Evolutionary conservation across 192 early-diverging fungal genomes (phyloP).

Genomic region (Blastocladiella britannica): DNA sequence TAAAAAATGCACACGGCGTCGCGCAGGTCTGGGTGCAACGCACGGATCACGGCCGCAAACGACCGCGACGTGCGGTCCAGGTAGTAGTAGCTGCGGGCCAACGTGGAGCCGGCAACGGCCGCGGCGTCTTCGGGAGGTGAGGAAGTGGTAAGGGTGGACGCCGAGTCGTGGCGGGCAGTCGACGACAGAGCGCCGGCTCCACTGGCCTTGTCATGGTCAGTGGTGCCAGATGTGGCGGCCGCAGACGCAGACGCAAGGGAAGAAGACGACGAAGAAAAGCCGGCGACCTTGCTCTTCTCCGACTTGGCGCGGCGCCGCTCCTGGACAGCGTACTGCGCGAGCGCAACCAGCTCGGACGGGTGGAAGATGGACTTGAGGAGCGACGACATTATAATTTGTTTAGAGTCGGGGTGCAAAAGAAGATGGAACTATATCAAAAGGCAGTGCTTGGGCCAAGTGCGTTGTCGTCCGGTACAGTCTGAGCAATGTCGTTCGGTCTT

Average conservation of each 20-base stretch:
- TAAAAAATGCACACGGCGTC: constrained; percentile 89
- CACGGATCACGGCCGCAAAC: constrained; percentile 87
- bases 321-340: constrained; percentile 25
- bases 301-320: constrained; percentile 6
- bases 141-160: too few species aligned
- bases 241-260: too few species aligned
- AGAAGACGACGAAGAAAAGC: too few species aligned
- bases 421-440: too few species aligned
- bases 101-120: constrained; percentile 15
- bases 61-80: constrained; percentile 86
- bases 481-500: too few species aligned
- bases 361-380: constrained; percentile 49
- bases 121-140: constrained; percentile 3
- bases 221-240: constrained; percentile 28
- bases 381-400: too few species aligned
- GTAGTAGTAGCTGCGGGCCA: constrained; percentile 66
- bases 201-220: constrained; percentile 25
- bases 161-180: too few species aligned
- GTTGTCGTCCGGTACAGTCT: too few species aligned
- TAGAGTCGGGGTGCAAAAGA: too few species aligned
- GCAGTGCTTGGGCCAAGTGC: too few species aligned
- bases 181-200: too few species aligned
- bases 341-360: constrained; percentile 67
- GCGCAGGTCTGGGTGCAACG: constrained; percentile 52
- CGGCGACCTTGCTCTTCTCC: constrained; percentile 26